Conservation (phyloP, 1,284 basidiomycete species). For the Cryptococcus deneoformans region DNA sequence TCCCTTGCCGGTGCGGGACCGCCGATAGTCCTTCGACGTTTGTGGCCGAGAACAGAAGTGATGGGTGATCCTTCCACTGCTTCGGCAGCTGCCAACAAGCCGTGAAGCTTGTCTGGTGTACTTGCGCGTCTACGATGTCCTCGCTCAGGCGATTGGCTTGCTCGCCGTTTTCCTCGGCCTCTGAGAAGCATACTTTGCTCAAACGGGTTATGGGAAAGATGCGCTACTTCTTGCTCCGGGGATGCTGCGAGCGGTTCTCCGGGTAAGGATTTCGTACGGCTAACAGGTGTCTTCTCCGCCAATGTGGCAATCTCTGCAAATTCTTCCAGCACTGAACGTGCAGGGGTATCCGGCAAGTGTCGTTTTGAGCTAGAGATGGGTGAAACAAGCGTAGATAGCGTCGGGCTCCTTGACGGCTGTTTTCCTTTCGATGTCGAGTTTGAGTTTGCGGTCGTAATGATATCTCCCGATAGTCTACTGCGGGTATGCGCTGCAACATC, state of each 20-base stretch:
- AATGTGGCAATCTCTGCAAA: slow-evolving; percentile 43
- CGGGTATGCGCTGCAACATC: not conserved
- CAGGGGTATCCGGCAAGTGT: slow-evolving; percentile 38
- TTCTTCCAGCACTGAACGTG: slow-evolving; percentile 42
- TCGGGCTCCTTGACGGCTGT: slow-evolving; percentile 22
- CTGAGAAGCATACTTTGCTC: slow-evolving; percentile 9
- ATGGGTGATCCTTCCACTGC: slow-evolving; percentile 43
- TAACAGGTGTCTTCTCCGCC: slow-evolving; percentile 35
- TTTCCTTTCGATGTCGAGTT: slow-evolving; percentile 3
- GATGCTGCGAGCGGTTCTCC: slow-evolving; percentile 21
- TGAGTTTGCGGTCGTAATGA: not conserved
- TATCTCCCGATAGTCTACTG: not conserved
- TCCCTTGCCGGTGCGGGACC: slow-evolving; percentile 22
- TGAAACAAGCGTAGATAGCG: slow-evolving; percentile 37
- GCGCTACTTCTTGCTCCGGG: slow-evolving; percentile 10
- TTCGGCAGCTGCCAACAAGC: slow-evolving; percentile 41
- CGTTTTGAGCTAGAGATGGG: slow-evolving; percentile 34
- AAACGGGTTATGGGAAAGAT: slow-evolving; percentile 13
- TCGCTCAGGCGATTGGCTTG: slow-evolving; percentile 22
- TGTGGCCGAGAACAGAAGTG: slow-evolving; percentile 33
- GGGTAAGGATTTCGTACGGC: slow-evolving; percentile 25
- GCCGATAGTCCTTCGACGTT: slow-evolving; percentile 40
- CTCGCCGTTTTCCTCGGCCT: slow-evolving; percentile 25
- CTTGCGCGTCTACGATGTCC: slow-evolving; percentile 17
- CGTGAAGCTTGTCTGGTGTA: slow-evolving; percentile 41